Percentiles rank a stretch among this genome's conserved stretches.
Conservation (phyloP, 805 yeast genomes). For the Lachancea meyersii region DNA sequence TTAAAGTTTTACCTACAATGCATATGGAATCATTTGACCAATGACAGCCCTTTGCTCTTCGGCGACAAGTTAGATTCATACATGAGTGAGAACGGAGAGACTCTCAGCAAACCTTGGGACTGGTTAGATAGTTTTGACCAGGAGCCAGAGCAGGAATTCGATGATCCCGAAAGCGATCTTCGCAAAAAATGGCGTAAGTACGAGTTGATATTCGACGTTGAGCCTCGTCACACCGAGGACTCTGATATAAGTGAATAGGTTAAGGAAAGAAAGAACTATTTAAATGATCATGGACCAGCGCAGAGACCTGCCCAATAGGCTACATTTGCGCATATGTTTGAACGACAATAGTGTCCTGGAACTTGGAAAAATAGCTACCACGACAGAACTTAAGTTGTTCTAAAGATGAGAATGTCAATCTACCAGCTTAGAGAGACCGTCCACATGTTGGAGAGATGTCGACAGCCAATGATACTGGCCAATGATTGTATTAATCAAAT, state of each 20-base stretch:
- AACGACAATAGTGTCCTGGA: conserved; percentile 26
- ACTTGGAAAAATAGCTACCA: conserved; percentile 9
- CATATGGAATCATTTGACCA: conserved; percentile 53
- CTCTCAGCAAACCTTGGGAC: conserved; percentile 26
- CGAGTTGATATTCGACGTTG: conserved; percentile 32
- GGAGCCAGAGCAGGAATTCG: conserved; percentile 29
- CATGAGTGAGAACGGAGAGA: conserved; percentile 18
- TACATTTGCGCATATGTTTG: conserved; percentile 13
- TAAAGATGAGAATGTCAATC: conserved; percentile 9
- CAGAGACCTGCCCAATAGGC: neutral
- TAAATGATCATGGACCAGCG: neutral
- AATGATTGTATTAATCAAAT: conserved; percentile 1
- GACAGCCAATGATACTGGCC: conserved; percentile 29
- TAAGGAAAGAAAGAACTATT: neutral
- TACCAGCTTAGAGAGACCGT: conserved; percentile 30
- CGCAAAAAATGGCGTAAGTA: conserved; percentile 34
- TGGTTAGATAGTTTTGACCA: conserved; percentile 38
- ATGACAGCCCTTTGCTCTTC: conserved; percentile 28
- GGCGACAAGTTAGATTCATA: conserved; percentile 20
- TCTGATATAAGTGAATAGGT: conserved; percentile 29
- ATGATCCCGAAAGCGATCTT: conserved; percentile 26
- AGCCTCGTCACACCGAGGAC: conserved; percentile 29
- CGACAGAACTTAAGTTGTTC: conserved; percentile 29
- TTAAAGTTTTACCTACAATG: conserved; percentile 58
- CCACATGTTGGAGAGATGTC: conserved; percentile 19